Evolutionary conservation across 495 filamentous ascomycete genomes (phyloP).

Genomic region (Hyaloscypha variabilis): DNA sequence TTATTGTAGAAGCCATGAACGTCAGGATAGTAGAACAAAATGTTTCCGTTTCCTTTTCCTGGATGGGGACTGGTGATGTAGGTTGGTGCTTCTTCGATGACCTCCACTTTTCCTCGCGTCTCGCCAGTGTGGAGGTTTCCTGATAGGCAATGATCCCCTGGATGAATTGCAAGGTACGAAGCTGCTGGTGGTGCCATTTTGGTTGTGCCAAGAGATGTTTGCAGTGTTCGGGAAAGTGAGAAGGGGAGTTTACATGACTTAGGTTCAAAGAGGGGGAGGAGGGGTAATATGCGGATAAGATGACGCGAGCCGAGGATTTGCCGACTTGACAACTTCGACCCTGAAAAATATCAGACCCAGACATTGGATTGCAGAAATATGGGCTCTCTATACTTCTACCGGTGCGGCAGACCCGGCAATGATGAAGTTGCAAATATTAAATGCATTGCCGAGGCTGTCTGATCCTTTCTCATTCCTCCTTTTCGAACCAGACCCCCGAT

Average conservation of each 20-base stretch:
- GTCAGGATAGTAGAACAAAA: slow-evolving; percentile 46
- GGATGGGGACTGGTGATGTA: slow-evolving; percentile 38
- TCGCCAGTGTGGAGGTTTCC: slow-evolving; percentile 40
- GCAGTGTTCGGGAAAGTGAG: background rate
- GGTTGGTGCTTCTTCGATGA: slow-evolving; percentile 36
- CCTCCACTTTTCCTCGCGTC: slow-evolving; percentile 33
- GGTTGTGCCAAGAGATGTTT: background rate
- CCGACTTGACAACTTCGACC: too few relatives aligned
- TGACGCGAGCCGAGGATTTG: too few relatives aligned
- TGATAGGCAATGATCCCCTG: slow-evolving; percentile 30
- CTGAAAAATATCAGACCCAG: too few relatives aligned
- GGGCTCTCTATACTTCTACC: background rate
- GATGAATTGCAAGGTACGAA: slow-evolving; percentile 6
- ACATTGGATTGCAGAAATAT: too few relatives aligned
- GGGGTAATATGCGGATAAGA: background rate
- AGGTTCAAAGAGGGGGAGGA: background rate
- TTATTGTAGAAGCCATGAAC: slow-evolving; percentile 44
- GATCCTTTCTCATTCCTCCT: background rate
- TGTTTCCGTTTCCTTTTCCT: slow-evolving; percentile 38
- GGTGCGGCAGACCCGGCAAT: background rate
- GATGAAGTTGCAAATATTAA: background rate
- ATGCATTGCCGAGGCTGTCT: background rate
- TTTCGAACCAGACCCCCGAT: background rate
- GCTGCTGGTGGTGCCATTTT: background rate
- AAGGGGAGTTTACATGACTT: background rate